These are phyloP conservation scores for Corylus avellana DNA, from an alignment of 306 rosid species.

Conservation along the genomic window DNA sequence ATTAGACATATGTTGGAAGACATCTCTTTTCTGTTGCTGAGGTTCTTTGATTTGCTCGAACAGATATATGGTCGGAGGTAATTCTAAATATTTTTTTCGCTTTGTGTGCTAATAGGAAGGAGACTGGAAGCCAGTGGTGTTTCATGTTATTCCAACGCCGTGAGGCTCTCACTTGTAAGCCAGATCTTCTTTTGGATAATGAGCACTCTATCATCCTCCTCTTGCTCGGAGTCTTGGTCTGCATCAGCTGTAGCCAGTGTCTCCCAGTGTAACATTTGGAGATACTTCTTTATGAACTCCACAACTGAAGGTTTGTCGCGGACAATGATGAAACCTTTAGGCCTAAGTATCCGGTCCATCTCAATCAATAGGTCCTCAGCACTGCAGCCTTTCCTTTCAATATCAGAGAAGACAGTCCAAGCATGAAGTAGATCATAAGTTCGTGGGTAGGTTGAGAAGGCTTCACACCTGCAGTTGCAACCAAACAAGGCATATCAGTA, in stretches of 20 bases:
- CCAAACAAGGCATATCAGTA: conserved; percentile 27
- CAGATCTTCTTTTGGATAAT: conserved; percentile 87
- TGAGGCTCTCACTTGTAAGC: conserved; percentile 69
- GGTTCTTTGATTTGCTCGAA: neutral
- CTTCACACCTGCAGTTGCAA: conserved; percentile 67
- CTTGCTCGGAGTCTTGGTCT: conserved; percentile 40
- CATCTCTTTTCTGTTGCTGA: neutral
- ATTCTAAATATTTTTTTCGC: neutral
- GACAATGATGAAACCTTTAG: conserved; percentile 79
- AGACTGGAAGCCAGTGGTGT: conserved; percentile 1
- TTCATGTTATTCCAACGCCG: conserved; percentile 50
- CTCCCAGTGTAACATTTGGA: conserved; percentile 83
- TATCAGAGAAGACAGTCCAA: conserved; percentile 76
- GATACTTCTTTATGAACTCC: conserved; percentile 59
- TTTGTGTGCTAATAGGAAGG: neutral
- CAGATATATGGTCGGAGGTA: neutral
- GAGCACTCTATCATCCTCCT: conserved; percentile 53
- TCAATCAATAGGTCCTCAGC: conserved; percentile 79
- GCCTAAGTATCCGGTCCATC: conserved; percentile 87
- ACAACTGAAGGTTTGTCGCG: conserved; percentile 63
- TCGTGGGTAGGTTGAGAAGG: conserved; percentile 92
- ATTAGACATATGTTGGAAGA: no score
- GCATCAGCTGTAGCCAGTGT: conserved; percentile 48
- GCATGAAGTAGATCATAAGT: conserved; percentile 89
- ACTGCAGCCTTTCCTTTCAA: conserved; percentile 76